Evolutionary conservation across 352 stramenopile genomes (phyloP).

Genomic region (Elongisporangium senticosum): DNA sequence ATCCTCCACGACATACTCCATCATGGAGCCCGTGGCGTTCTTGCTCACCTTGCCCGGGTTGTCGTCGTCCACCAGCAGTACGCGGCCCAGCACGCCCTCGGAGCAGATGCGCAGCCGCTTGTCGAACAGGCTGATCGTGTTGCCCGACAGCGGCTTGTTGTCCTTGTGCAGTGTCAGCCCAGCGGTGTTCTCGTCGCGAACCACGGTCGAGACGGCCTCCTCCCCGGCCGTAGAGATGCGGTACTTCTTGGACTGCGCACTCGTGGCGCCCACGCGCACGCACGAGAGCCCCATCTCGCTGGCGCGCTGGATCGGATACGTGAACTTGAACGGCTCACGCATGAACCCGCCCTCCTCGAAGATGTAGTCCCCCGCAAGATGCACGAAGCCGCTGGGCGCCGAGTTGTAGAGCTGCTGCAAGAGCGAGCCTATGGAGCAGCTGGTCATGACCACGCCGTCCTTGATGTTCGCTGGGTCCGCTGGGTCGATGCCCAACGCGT

Average conservation of each 20-base stretch:
- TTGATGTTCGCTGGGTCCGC: slow-evolving; percentile 8
- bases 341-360: slow-evolving; percentile 21
- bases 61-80: slow-evolving; percentile 22
- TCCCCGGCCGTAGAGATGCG: background rate
- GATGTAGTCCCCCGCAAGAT: slow-evolving; percentile 28
- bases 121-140: slow-evolving; percentile 23
- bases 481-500: slow-evolving; percentile 18
- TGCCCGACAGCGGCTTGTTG: background rate
- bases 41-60: slow-evolving; percentile 13
- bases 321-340: slow-evolving; percentile 17
- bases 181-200: background rate
- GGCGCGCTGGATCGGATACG: slow-evolving; percentile 17
- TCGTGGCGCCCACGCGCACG: background rate
- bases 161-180: background rate
- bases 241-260: slow-evolving; percentile 3
- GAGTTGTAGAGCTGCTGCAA: slow-evolving; percentile 28
- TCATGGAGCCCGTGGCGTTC: slow-evolving; percentile 11
- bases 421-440: slow-evolving; percentile 17
- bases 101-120: slow-evolving; percentile 9
- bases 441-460: slow-evolving; percentile 8
- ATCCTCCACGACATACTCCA: slow-evolving; percentile 20
- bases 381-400: slow-evolving; percentile 15
- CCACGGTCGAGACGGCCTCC: background rate
- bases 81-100: slow-evolving; percentile 9
- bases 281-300: slow-evolving; percentile 15